A percentile compares a stretch with the other conserved stretches of the same genome.
These are phyloP conservation scores for Xylariales sp. DNA, from an alignment of 2,329 filamentous ascomycete genomes.

Conservation along the genomic window DNA sequence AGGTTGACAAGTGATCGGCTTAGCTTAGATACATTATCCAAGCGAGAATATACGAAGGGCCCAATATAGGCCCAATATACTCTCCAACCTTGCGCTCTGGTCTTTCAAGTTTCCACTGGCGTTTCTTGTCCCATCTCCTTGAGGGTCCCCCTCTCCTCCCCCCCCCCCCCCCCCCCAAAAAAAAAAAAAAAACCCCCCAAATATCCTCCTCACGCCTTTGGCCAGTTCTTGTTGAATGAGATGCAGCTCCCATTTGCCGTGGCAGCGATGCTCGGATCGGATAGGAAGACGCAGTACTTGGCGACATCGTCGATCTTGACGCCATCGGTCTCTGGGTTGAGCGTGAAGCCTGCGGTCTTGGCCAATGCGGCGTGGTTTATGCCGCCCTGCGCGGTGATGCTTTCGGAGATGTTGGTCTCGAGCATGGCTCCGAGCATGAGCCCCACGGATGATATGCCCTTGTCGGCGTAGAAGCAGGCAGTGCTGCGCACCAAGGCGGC, in stretches of 20 bases:
- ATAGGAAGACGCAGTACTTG: slow-evolving; percentile 23
- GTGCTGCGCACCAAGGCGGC: slow-evolving; percentile 54
- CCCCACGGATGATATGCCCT: slow-evolving; percentile 48
- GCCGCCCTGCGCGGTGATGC: slow-evolving; percentile 25
- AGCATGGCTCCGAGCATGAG: slow-evolving; percentile 50
- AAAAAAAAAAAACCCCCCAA: no score
- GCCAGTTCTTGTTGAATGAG: slow-evolving; percentile 20
- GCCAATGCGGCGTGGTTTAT: slow-evolving; percentile 28
- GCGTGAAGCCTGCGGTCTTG: slow-evolving; percentile 18
- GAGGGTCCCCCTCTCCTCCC: no score
- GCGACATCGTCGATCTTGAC: slow-evolving; percentile 31
- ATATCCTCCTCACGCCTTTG: slow-evolving; percentile 7
- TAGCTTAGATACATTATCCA: no score
- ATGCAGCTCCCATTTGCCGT: slow-evolving; percentile 16
- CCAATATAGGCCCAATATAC: no score
- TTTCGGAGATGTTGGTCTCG: slow-evolving; percentile 46
- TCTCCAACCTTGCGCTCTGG: no score
- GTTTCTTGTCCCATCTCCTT: no score
- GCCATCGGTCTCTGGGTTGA: slow-evolving; percentile 20
- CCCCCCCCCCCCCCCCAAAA: no score
- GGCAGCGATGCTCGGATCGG: slow-evolving; percentile 15
- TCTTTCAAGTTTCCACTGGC: no score
- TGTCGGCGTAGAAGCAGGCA: slow-evolving; percentile 48
- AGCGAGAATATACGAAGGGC: no score
- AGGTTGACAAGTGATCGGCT: no score